Conservation (phyloP, 352 stramenopile species). For the Globisporangium alternatum region DNA sequence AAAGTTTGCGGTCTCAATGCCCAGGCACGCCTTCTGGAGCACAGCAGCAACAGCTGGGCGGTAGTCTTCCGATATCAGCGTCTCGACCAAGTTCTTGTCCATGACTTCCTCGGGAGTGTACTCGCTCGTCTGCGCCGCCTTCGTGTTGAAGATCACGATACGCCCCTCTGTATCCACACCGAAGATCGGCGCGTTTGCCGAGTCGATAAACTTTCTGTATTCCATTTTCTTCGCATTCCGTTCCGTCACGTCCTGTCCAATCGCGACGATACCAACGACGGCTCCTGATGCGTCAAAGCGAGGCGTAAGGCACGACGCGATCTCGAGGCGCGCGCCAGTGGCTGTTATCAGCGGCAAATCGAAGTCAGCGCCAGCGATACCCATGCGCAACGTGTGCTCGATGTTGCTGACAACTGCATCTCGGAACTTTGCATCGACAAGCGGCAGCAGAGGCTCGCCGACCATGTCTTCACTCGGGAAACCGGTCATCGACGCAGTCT, state of each 20-base stretch:
- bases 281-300: constrained; percentile 39
- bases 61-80: constrained; percentile 63
- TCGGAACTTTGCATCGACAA: constrained; percentile 46
- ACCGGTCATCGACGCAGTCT: constrained; percentile 51
- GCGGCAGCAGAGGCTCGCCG: constrained; percentile 41
- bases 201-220: constrained; percentile 37
- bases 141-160: constrained; percentile 83
- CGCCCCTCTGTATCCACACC: constrained; percentile 42
- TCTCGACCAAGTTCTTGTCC: constrained; percentile 72
- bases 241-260: constrained; percentile 63
- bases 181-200: constrained; percentile 12
- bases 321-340: constrained; percentile 47
- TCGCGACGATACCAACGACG: constrained; percentile 53
- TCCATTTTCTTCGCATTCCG: constrained; percentile 72
- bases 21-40: constrained; percentile 49
- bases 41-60: constrained; percentile 36
- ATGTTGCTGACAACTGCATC: constrained; percentile 52
- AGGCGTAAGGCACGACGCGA: constrained; percentile 52
- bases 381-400: constrained; percentile 33
- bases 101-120: constrained; percentile 84
- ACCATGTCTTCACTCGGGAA: constrained; percentile 50
- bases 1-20: constrained; percentile 49
- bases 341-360: constrained; percentile 50
- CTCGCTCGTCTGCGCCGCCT: constrained; percentile 68
- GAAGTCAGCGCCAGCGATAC: constrained; percentile 49